phyloP scores from a whole-genome alignment of 768 basidiomycete species.

The Amyloporia xantha region DNA sequence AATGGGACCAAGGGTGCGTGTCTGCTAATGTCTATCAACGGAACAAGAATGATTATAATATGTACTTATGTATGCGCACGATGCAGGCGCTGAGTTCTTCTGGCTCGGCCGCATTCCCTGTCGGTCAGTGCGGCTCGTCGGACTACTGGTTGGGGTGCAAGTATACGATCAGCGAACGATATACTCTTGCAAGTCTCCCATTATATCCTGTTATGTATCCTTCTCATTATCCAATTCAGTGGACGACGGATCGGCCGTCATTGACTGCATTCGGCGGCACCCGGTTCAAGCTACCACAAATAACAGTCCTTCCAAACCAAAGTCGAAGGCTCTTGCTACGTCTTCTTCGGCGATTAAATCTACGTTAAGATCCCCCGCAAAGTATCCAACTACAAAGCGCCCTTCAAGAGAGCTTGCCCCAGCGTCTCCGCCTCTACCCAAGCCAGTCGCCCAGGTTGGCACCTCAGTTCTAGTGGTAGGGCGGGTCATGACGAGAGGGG shows the following conservation, averaged over 20 bases:
- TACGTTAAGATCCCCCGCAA: no score
- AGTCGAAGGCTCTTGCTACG: background rate
- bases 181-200: constrained; percentile 44
- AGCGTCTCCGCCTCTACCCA: background rate
- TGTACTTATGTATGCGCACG: background rate
- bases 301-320: background rate
- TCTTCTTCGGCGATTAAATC: background rate
- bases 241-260: constrained; percentile 69
- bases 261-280: constrained; percentile 55
- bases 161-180: constrained; percentile 51
- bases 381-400: no score
- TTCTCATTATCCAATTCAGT: constrained; percentile 33
- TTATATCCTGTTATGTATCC: background rate
- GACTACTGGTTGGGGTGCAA: constrained; percentile 57
- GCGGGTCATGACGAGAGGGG: constrained; percentile 8
- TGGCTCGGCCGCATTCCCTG: constrained; percentile 72
- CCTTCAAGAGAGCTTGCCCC: no score
- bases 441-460: constrained; percentile 10
- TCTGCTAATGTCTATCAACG: no score
- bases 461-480: constrained; percentile 11
- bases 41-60: background rate
- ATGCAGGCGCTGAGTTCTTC: constrained; percentile 54
- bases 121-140: constrained; percentile 53
- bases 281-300: constrained; percentile 16
- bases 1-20: constrained; percentile 15